Evolutionary conservation across 441 rosid species (phyloP).

Genomic region (Adansonia grandidieri): DNA sequence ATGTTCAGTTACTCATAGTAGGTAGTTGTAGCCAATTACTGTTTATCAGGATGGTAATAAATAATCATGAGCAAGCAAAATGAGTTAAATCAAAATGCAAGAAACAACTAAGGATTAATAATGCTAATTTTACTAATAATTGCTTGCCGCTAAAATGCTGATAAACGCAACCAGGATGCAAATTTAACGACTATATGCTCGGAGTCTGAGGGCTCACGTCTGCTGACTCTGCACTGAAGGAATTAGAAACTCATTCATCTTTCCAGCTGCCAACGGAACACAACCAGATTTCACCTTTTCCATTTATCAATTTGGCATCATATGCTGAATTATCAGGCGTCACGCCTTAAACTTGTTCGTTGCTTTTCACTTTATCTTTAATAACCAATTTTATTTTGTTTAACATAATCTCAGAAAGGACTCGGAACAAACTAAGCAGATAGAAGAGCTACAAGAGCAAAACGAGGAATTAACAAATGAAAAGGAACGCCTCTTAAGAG

Average conservation of each 20-base stretch:
- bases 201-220: too few relatives aligned
- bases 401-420: conserved; percentile 54
- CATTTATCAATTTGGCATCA: not conserved
- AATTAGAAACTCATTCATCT: too few relatives aligned
- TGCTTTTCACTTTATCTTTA: not conserved
- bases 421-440: conserved; percentile 77
- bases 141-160: too few relatives aligned
- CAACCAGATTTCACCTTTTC: not conserved
- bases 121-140: too few relatives aligned
- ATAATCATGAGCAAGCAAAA: not conserved
- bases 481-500: conserved; percentile 71
- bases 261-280: too few relatives aligned
- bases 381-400: not conserved
- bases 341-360: too few relatives aligned
- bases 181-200: too few relatives aligned
- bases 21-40: not conserved
- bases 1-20: not conserved
- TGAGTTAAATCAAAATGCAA: not conserved
- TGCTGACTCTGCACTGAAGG: too few relatives aligned
- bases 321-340: not conserved
- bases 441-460: conserved; percentile 72
- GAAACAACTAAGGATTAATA: too few relatives aligned
- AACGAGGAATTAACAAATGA: conserved; percentile 63
- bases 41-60: not conserved
- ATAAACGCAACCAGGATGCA: too few relatives aligned